Conservation (phyloP, 495 filamentous ascomycete species). For the Podospora conica region DNA sequence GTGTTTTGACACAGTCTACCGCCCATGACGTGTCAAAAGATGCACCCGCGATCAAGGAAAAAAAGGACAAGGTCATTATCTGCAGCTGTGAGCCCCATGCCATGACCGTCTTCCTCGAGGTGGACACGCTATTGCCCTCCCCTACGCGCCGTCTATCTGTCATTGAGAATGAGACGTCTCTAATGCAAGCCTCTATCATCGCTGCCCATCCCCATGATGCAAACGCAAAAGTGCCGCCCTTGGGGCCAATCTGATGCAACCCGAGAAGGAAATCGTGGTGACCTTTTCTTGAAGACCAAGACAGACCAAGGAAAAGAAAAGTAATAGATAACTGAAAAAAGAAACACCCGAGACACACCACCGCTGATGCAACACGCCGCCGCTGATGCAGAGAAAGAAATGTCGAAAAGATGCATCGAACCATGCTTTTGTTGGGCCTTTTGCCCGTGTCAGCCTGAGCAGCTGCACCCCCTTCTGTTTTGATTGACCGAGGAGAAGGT, state of each 20-base stretch:
- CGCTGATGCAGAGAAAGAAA: constrained; percentile 22
- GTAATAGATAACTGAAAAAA: constrained; percentile 12
- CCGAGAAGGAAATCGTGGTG: constrained; percentile 30
- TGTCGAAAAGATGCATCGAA: constrained; percentile 17
- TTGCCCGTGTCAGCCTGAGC: constrained; percentile 24
- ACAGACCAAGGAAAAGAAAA: constrained; percentile 13
- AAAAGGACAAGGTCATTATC: constrained; percentile 19
- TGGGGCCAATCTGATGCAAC: constrained; percentile 40
- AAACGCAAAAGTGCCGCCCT: constrained; percentile 37
- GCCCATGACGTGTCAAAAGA: not conserved
- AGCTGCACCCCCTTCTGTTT: constrained; percentile 26
- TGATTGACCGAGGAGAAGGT: constrained; percentile 27
- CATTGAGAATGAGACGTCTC: constrained; percentile 26
- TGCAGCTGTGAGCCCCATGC: constrained; percentile 15
- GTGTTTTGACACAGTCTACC: not conserved
- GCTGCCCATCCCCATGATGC: constrained; percentile 38
- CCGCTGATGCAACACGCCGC: constrained; percentile 23
- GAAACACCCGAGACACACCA: constrained; percentile 3
- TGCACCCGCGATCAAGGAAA: not conserved
- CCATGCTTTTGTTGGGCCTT: constrained; percentile 12
- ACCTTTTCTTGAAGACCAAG: constrained; percentile 25
- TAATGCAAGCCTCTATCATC: constrained; percentile 40
- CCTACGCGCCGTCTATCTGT: constrained; percentile 25
- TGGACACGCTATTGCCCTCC: constrained; percentile 15
- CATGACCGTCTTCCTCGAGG: constrained; percentile 13